Conservation (phyloP, 2,329 filamentous ascomycete genomes). For the Venturia carpophila region DNA sequence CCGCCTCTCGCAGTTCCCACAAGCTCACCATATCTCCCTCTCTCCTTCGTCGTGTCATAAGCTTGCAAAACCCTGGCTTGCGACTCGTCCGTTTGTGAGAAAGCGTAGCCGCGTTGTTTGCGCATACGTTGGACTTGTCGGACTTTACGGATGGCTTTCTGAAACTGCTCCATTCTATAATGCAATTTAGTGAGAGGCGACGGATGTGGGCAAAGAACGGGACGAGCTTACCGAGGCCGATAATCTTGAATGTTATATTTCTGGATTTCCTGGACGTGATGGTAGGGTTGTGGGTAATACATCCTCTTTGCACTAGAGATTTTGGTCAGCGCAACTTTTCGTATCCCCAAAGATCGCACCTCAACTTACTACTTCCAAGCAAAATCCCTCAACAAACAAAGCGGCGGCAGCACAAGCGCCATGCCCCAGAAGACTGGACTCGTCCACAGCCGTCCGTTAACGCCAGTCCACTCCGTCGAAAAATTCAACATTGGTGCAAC, state of each 20-base stretch:
- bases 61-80: constrained; percentile 93
- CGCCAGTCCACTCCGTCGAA: constrained; percentile 75
- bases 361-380: constrained; percentile 76
- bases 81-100: constrained; percentile 93
- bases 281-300: constrained; percentile 92
- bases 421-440: constrained; percentile 89
- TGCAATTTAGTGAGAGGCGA: no score
- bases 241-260: constrained; percentile 99
- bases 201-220: no score
- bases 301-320: constrained; percentile 65
- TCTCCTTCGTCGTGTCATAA: constrained; percentile 89
- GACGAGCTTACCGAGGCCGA: constrained; percentile 64
- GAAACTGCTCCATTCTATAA: constrained; percentile 93
- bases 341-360: neutral
- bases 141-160: constrained; percentile 98
- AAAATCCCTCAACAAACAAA: constrained; percentile 83
- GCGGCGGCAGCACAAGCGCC: constrained; percentile 65
- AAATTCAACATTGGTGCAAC: constrained; percentile 76
- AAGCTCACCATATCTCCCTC: constrained; percentile 96
- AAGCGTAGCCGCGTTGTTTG: constrained; percentile 96
- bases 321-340: constrained; percentile 19
- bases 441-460: constrained; percentile 71
- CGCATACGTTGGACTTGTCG: constrained; percentile 98
- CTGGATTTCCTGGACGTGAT: constrained; percentile 98
- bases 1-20: neutral